Base-by-base conservation (phyloP, 768 basidiomycete genomes). In the Macrolepiota fuliginosa region DNA sequence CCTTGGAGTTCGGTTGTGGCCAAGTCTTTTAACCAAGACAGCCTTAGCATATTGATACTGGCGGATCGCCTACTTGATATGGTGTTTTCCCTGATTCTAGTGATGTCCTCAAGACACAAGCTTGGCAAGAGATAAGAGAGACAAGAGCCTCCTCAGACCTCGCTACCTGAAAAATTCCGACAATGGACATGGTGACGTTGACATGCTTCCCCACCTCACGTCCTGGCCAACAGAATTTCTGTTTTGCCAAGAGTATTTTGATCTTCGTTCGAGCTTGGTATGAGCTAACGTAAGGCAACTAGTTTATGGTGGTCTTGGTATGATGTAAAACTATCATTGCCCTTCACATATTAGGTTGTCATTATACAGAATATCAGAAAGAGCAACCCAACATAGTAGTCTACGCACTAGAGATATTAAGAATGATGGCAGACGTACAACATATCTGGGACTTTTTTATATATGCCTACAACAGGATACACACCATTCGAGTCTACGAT, bases 381-480 rank as follows among this genome's bases (percentile, higher is more conserved):
- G 53, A 10, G 32, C 19, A 25, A 17, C 10, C 29, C 22, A 40
- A 22, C 35, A 51, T 13, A 51, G 57, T 50, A 58, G n/a, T 51
- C 57, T 58, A 58, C 57, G 50, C 57, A 58, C 57, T 46, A 19
- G 39, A 37, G 1, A 40, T 17, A 54, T 36, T 4, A 12, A 36
- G 32, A 37, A 36, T 17, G 22, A 24, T 39, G 53, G 13, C 4
- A 24, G 22, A 19, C 10, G 22, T 54, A 54, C 19, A 54, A 39
- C 12, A 29, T 54, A 36, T 40, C 53, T 27, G 53, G 37, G 37
- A 17, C 11, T 39, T 17, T 17, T 22, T n/a, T n/a, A n/a, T n/a
- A 17, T n/a, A 45, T 19, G 36, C 11, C 36, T 39, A 54, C 24
- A 6, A 25, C 13, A 24, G 19, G 19, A 24, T 37, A 54, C 53